Conservation (phyloP, 2,329 filamentous ascomycete species). For the Passalora sequoiae region DNA sequence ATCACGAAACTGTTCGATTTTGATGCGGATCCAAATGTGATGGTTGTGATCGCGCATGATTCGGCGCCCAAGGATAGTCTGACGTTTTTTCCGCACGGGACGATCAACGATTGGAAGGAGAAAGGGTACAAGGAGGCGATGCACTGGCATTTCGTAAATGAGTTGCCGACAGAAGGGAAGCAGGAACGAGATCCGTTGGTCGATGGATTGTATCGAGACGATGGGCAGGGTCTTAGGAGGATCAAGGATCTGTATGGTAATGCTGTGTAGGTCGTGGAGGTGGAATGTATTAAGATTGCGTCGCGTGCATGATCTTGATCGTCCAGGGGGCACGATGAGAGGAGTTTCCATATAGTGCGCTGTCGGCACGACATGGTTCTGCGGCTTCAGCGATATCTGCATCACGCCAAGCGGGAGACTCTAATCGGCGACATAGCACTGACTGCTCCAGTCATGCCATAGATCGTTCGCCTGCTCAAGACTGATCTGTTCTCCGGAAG, state of each 20-base stretch:
- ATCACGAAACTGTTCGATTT: slow-evolving; percentile 20
- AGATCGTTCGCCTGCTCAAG: too few relatives aligned
- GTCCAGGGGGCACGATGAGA: too few relatives aligned
- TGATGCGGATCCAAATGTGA: slow-evolving; percentile 22
- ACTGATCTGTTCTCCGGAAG: too few relatives aligned
- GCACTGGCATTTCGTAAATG: slow-evolving; percentile 25
- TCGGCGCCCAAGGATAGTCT: slow-evolving; percentile 15
- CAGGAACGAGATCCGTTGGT: slow-evolving; percentile 9
- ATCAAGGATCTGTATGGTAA: slow-evolving; percentile 15
- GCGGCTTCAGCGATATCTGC: too few relatives aligned
- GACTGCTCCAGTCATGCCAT: too few relatives aligned
- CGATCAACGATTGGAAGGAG: slow-evolving; percentile 22
- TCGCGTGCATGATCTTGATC: too few relatives aligned
- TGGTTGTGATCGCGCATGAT: slow-evolving; percentile 24
- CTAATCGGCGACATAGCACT: too few relatives aligned
- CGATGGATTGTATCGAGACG: slow-evolving; percentile 21
- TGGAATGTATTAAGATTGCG: too few relatives aligned
- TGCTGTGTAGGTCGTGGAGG: neutral
- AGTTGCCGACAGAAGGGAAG: slow-evolving; percentile 20
- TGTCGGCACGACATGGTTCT: too few relatives aligned
- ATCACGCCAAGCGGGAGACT: too few relatives aligned
- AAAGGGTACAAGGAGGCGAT: slow-evolving; percentile 21
- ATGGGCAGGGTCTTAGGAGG: slow-evolving; percentile 12
- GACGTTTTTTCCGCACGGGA: slow-evolving; percentile 21
- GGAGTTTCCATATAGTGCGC: too few relatives aligned